Conservation (phyloP, 1,284 basidiomycete genomes). For the Ustilago nuda region DNA sequence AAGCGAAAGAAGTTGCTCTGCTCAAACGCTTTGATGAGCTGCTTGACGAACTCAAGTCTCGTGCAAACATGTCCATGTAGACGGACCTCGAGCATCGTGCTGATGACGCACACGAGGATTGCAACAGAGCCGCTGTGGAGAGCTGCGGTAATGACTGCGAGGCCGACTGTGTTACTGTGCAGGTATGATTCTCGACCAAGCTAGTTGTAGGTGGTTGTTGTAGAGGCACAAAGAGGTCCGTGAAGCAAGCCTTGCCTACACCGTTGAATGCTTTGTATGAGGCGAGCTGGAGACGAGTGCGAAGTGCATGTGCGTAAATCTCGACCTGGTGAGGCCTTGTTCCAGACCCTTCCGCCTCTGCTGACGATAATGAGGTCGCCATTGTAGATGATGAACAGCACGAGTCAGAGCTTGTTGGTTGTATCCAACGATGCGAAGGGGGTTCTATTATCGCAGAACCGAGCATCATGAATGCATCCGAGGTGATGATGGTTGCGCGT, state of each 20-base stretch:
- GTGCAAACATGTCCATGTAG: constrained; percentile 50
- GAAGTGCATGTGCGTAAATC: constrained; percentile 48
- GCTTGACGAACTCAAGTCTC: constrained; percentile 42
- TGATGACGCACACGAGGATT: constrained; percentile 34
- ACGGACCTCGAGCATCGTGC: constrained; percentile 32
- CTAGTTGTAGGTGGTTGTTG: constrained; percentile 24
- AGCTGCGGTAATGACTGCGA: constrained; percentile 8
- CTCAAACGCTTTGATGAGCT: constrained; percentile 14
- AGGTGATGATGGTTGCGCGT: not conserved
- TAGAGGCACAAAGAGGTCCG: constrained; percentile 23
- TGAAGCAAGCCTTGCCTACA: constrained; percentile 29
- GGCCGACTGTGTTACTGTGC: not conserved
- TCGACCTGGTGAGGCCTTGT: constrained; percentile 39
- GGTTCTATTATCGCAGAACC: constrained; percentile 12
- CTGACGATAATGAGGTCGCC: constrained; percentile 4
- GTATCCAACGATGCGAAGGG: not conserved
- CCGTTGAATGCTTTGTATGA: constrained; percentile 50
- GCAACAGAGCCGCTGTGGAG: constrained; percentile 36
- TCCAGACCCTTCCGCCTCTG: not conserved
- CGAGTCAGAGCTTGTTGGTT: too few relatives aligned
- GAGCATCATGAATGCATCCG: constrained; percentile 2
- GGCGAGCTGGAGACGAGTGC: constrained; percentile 44
- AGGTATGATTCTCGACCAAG: constrained; percentile 23
- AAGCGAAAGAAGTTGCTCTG: constrained; percentile 25
- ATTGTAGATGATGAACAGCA: not conserved